These are phyloP conservation scores for Cucumis cinereus DNA, from an alignment of 306 rosid genomes.

Conservation along the genomic window DNA sequence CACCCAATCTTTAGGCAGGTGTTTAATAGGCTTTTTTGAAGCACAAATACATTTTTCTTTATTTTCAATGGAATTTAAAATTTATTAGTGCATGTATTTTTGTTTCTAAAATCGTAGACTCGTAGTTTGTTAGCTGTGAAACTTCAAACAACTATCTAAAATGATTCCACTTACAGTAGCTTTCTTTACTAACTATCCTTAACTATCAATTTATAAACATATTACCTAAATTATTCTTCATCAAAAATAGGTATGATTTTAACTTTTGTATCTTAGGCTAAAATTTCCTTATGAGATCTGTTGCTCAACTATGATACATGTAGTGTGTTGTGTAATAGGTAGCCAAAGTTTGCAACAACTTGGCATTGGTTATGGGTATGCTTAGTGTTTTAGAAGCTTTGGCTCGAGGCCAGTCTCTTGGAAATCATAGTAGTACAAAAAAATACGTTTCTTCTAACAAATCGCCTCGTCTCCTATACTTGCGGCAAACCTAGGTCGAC, in stretches of 20 bases:
- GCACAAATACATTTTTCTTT: too few species aligned
- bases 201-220: background rate
- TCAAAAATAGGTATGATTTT: background rate
- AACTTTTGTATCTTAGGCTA: background rate
- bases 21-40: too few species aligned
- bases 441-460: too few species aligned
- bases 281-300: background rate
- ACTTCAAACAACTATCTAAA: background rate
- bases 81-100: background rate
- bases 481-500: too few species aligned
- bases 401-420: slow-evolving; percentile 77
- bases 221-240: background rate
- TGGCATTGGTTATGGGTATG: slow-evolving; percentile 93
- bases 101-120: background rate
- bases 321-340: slow-evolving; percentile 37
- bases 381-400: slow-evolving; percentile 92
- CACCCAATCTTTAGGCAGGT: too few species aligned
- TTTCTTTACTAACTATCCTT: background rate
- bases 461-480: too few species aligned
- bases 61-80: too few species aligned
- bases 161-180: background rate
- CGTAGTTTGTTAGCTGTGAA: background rate
- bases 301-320: background rate
- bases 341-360: slow-evolving; percentile 85
- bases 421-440: too few species aligned